A percentile compares a stretch with the other conserved stretches of the same genome.
Evolutionary conservation across 768 basidiomycete genomes (phyloP).

Genomic region (Auricularia heimuer): DNA sequence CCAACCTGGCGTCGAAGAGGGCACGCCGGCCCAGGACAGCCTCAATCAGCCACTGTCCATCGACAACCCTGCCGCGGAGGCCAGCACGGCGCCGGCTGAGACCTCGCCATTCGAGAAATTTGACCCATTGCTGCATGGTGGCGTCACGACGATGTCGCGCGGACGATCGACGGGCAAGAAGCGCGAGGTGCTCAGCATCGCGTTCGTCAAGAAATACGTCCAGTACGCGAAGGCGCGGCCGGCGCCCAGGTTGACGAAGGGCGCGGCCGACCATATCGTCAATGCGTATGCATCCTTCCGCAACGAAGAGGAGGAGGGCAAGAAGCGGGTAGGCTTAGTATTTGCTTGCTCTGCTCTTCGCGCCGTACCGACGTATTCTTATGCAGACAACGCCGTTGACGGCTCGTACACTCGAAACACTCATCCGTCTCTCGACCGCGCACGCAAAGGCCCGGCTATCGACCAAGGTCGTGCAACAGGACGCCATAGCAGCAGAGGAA

Average conservation of each 20-base stretch:
- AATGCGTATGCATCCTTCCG: slow-evolving; percentile 84
- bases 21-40: slow-evolving; percentile 80
- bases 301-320: slow-evolving; percentile 86
- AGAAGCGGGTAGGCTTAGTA: slow-evolving; percentile 55
- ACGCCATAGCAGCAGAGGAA: slow-evolving; percentile 85
- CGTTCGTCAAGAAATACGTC: slow-evolving; percentile 97
- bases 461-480: slow-evolving; percentile 67
- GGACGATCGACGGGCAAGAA: slow-evolving; percentile 34
- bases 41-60: slow-evolving; percentile 82
- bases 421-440: slow-evolving; percentile 95
- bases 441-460: slow-evolving; percentile 95
- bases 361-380: slow-evolving; percentile 10
- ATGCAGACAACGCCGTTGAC: slow-evolving; percentile 89
- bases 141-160: slow-evolving; percentile 43
- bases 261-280: slow-evolving; percentile 90
- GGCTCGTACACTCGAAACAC: slow-evolving; percentile 94
- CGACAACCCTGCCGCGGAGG: slow-evolving; percentile 57
- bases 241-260: slow-evolving; percentile 79
- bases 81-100: slow-evolving; percentile 44
- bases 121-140: slow-evolving; percentile 89
- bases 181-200: slow-evolving; percentile 81
- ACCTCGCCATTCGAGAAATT: slow-evolving; percentile 90
- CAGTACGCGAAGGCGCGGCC: slow-evolving; percentile 91
- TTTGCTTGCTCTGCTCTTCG: slow-evolving; percentile 4
- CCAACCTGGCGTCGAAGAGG: slow-evolving; percentile 93